phyloP scores from a whole-genome alignment of 1,139 yeast genomes.

The Yamadazyma triangularis region DNA sequence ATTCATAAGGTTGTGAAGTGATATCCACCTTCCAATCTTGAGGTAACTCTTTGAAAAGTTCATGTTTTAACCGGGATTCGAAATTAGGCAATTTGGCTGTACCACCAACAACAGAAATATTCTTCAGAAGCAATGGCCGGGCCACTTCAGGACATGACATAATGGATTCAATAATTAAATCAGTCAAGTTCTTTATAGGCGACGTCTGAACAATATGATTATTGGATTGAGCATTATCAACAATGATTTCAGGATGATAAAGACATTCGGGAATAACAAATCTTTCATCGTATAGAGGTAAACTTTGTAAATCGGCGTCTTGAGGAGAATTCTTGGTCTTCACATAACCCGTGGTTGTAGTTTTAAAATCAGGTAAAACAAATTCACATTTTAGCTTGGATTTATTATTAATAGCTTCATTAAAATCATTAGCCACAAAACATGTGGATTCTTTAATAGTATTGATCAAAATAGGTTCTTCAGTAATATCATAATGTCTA shows the following conservation, averaged over 20 bases:
- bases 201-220: constrained; percentile 39
- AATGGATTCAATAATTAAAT: constrained; percentile 68
- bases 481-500: constrained; percentile 90
- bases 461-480: constrained; percentile 81
- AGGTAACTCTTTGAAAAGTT: constrained; percentile 63
- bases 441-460: constrained; percentile 81
- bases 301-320: constrained; percentile 52
- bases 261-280: constrained; percentile 83
- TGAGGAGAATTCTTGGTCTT: constrained; percentile 12
- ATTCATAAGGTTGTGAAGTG: constrained; percentile 8
- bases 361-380: constrained; percentile 82
- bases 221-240: constrained; percentile 30
- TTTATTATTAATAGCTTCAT: constrained; percentile 44
- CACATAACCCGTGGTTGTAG: constrained; percentile 67
- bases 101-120: constrained; percentile 82
- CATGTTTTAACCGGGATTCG: constrained; percentile 52
- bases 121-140: constrained; percentile 74
- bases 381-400: constrained; percentile 48
- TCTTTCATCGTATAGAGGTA: constrained; percentile 74
- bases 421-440: constrained; percentile 67
- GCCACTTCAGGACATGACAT: constrained; percentile 69
- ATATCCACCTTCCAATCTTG: constrained; percentile 47
- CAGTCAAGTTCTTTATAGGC: constrained; percentile 69
- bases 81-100: constrained; percentile 69
- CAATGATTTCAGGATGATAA: constrained; percentile 75